A percentile compares a stretch with the other conserved stretches of the same genome.
Conservation (phyloP, 257 asterid genomes). For the Fraxinus quadrangulata region DNA sequence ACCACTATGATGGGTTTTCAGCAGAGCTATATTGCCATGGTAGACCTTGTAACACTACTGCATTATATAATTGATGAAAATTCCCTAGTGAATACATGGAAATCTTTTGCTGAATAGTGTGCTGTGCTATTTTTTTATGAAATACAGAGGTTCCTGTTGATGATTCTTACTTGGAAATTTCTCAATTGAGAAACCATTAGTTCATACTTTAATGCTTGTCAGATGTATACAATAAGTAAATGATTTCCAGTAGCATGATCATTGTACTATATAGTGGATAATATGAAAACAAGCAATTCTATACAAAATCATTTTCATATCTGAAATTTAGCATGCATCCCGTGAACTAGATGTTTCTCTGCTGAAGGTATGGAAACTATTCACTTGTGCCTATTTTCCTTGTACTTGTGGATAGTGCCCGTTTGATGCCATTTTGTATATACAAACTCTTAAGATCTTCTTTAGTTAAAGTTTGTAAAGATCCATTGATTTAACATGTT, state of each 20-base stretch:
- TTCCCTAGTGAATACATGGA: conserved; percentile 12
- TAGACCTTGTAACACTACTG: conserved; percentile 28
- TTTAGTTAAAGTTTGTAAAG: background rate
- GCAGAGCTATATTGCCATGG: conserved; percentile 71
- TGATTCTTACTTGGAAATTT: background rate
- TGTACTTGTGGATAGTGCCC: background rate
- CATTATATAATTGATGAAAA: conserved; percentile 10
- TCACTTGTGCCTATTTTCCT: background rate
- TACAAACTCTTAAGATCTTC: background rate
- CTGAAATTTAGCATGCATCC: background rate
- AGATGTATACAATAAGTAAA: background rate
- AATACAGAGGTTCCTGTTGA: background rate
- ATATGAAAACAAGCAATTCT: background rate
- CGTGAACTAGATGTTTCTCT: background rate
- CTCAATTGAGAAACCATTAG: background rate
- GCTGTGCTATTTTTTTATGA: conserved; percentile 7
- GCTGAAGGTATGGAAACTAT: background rate
- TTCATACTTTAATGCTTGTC: background rate
- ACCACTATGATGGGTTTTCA: conserved; percentile 58
- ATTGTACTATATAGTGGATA: background rate
- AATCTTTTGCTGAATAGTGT: conserved; percentile 12
- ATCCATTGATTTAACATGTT: background rate
- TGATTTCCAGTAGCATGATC: background rate
- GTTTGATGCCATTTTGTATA: background rate
- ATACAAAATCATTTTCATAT: background rate